These are phyloP conservation scores for Phytophthora podocarpi DNA, from an alignment of 352 stramenopile species.

Conservation along the genomic window DNA sequence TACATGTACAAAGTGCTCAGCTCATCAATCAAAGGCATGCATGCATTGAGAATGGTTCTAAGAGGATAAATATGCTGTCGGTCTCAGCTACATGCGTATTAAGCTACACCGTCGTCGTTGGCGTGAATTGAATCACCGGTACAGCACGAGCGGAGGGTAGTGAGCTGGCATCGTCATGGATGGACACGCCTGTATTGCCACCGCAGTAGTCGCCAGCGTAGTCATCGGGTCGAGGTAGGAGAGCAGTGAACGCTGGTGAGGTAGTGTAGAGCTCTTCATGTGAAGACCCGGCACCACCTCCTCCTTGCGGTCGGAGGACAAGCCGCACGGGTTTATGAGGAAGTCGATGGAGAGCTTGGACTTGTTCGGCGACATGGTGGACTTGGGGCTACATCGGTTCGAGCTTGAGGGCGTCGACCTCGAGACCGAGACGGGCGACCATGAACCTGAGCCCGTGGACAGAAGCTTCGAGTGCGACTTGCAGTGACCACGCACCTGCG, in stretches of 20 bases:
- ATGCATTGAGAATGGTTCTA: constrained; percentile 12
- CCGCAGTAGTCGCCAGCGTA: constrained; percentile 16
- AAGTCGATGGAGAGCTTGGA: constrained; percentile 63
- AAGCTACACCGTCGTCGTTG: neutral
- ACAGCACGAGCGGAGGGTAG: constrained; percentile 33
- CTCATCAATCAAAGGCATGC: constrained; percentile 9
- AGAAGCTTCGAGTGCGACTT: constrained; percentile 87
- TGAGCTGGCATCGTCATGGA: constrained; percentile 4
- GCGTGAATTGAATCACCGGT: constrained; percentile 11
- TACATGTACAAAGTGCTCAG: neutral
- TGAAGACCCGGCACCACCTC: constrained; percentile 8
- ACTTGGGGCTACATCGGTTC: neutral
- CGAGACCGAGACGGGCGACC: constrained; percentile 23
- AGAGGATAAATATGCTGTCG: constrained; percentile 33
- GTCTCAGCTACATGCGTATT: constrained; percentile 3
- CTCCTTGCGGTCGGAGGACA: neutral
- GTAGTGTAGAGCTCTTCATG: constrained; percentile 1
- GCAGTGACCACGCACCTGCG: constrained; percentile 86
- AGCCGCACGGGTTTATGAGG: constrained; percentile 44
- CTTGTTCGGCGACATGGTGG: constrained; percentile 29
- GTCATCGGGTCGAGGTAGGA: constrained; percentile 38
- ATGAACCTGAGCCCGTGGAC: constrained; percentile 19
- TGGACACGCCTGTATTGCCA: constrained; percentile 10
- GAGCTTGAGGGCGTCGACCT: neutral
- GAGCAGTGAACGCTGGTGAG: constrained; percentile 33